These are phyloP conservation scores for Phytophthora hibernalis DNA, from an alignment of 352 stramenopile genomes.

Conservation along the genomic window DNA sequence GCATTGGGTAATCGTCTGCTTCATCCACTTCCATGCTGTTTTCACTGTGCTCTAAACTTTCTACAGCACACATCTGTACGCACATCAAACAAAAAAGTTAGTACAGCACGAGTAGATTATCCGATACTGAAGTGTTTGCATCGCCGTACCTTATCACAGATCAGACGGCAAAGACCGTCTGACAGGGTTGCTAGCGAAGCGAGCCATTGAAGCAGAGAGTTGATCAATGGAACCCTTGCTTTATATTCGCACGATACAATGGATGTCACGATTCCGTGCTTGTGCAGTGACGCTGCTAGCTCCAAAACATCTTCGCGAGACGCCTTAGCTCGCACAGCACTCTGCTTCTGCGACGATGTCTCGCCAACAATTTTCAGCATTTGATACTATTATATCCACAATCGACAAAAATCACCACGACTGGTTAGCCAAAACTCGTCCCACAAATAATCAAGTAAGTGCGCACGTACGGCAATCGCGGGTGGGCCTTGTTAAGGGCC, in stretches of 20 bases:
- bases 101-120: conserved; percentile 3
- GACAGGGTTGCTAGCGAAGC: conserved; percentile 82
- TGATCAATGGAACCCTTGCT: conserved; percentile 65
- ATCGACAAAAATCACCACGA: conserved; percentile 14
- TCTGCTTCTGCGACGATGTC: conserved; percentile 80
- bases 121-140: not conserved
- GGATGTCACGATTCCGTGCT: conserved; percentile 79
- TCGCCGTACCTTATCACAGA: conserved; percentile 76
- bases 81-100: conserved; percentile 21
- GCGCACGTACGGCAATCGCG: conserved; percentile 65
- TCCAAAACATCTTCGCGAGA: conserved; percentile 78
- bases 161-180: conserved; percentile 80
- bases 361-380: conserved; percentile 84
- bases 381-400: conserved; percentile 59
- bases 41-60: conserved; percentile 46
- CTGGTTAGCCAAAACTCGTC: conserved; percentile 2
- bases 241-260: conserved; percentile 86
- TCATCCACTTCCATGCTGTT: conserved; percentile 51
- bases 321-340: conserved; percentile 67
- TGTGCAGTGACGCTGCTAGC: conserved; percentile 67
- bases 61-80: conserved; percentile 45
- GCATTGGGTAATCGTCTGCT: conserved; percentile 60
- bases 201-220: conserved; percentile 82
- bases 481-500: conserved; percentile 72
- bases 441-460: not conserved